Base-by-base conservation (phyloP, 2,329 filamentous ascomycete genomes). In the Dryadomyces quercivorus region DNA sequence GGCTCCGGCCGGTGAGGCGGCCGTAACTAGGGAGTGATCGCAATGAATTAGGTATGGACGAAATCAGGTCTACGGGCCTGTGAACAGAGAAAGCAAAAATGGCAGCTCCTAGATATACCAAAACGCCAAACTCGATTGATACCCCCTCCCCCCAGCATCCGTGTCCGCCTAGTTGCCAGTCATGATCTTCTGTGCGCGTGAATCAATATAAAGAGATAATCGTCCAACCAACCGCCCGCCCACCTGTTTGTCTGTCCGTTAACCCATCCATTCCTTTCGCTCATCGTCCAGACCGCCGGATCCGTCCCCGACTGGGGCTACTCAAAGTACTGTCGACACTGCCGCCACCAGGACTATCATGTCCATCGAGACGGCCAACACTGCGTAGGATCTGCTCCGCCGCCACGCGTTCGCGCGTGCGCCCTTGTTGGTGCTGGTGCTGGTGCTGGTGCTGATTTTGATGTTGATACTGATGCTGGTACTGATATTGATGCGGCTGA, bases 371-470 rank as follows among this genome's bases (percentile, higher is more conserved):
- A 15, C 50, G 50, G 16, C 50, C 50, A 10, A 52, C 22, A 3
- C 50, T 52, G 26, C 50, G 50, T 10, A 52, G n/a, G n/a, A 52
- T 52, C 50, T 52, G 50, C 38, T 52, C 50, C 3, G 50, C 50
- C 4, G 50, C 50, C 1, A 52, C 43, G 26, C 51, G 43, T 15
- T 52, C 51, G 13, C 51, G 51, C 15, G 51, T 38, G 42, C 34
- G 44, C n/a, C 43, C 26, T 16, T 50, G 45, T 34, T 54, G 59
- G 61, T 57, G 55, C 43, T 57, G 62, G 43, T 59, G 57, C 54
- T 63, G 64, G 57, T 66, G 64, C 49, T 66, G 66, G n/a, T 44
- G 5, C 42, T 66, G 64, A 49, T 66, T 66, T 5, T 44, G 18
- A 12, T 44, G 31, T 20, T 42, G 40, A 12, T 53, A 40, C 36